Percentiles rank a stretch among this genome's conserved stretches.
Conservation (phyloP, 805 yeast species). For the Kodamaea kaohsiungensis region DNA sequence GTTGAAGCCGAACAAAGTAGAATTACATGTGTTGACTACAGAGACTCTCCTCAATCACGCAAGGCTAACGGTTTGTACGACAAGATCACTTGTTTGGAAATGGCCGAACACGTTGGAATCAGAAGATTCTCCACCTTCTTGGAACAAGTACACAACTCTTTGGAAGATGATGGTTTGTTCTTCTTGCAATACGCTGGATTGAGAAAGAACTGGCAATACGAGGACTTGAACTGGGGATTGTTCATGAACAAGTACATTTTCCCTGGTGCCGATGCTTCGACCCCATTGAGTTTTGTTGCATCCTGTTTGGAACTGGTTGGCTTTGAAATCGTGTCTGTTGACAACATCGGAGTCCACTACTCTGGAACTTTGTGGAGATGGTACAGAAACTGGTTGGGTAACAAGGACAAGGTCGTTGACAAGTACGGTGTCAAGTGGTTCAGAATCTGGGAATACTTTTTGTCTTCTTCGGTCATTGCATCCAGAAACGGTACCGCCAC, state of each 20-base stretch:
- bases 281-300: constrained; percentile 84
- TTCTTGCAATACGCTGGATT: constrained; percentile 87
- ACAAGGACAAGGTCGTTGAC: constrained; percentile 70
- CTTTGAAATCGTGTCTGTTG: constrained; percentile 79
- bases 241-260: constrained; percentile 94
- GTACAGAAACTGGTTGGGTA: constrained; percentile 92
- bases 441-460: constrained; percentile 91
- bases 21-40: constrained; percentile 82
- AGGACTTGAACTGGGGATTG: constrained; percentile 90
- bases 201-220: constrained; percentile 92
- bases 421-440: constrained; percentile 90
- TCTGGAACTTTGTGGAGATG: constrained; percentile 90
- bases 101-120: constrained; percentile 96
- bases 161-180: constrained; percentile 90
- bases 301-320: constrained; percentile 79
- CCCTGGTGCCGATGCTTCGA: constrained; percentile 97
- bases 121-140: constrained; percentile 76
- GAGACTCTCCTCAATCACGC: constrained; percentile 78
- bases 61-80: constrained; percentile 56
- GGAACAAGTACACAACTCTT: constrained; percentile 78
- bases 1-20: constrained; percentile 66
- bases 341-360: constrained; percentile 90
- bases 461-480: constrained; percentile 77
- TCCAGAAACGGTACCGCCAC: constrained; percentile 94
- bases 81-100: constrained; percentile 87